Conservation (phyloP, 768 basidiomycete genomes). For the Austroboletus festivus region DNA sequence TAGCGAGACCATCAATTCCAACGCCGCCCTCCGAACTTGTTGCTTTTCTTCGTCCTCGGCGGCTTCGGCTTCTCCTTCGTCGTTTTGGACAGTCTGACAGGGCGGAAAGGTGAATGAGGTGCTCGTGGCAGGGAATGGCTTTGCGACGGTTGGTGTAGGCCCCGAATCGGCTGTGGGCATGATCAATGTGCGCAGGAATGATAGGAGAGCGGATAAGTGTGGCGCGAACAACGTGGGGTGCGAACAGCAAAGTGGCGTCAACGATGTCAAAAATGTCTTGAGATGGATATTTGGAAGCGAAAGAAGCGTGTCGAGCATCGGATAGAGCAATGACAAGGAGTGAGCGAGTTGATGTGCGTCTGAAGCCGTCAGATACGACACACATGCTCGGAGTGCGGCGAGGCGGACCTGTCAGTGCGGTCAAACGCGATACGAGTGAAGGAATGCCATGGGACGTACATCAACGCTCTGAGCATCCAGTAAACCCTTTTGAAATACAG, state of each 20-base stretch:
- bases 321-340: slow-evolving; percentile 56
- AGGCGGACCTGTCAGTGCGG: not conserved
- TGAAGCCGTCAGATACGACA: slow-evolving; percentile 62
- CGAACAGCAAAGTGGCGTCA: slow-evolving; percentile 68
- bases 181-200: slow-evolving; percentile 70
- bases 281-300: slow-evolving; percentile 51
- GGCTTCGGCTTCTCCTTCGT: slow-evolving; percentile 33
- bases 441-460: slow-evolving; percentile 36
- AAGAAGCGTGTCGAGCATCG: slow-evolving; percentile 75
- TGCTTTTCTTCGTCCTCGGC: slow-evolving; percentile 63
- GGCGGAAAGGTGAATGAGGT: slow-evolving; percentile 42
- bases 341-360: slow-evolving; percentile 62
- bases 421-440: not conserved
- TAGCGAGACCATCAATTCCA: slow-evolving; percentile 84
- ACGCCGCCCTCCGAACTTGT: slow-evolving; percentile 65
- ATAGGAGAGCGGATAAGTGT: slow-evolving; percentile 63
- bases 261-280: slow-evolving; percentile 60
- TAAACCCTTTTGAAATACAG: slow-evolving; percentile 64
- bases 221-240: slow-evolving; percentile 72
- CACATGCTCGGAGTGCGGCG: slow-evolving; percentile 67
- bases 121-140: slow-evolving; percentile 37
- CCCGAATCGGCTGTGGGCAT: slow-evolving; percentile 57
- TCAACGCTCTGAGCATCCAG: slow-evolving; percentile 65
- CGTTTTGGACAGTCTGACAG: slow-evolving; percentile 22
- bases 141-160: slow-evolving; percentile 52